phyloP scores from a whole-genome alignment of 768 basidiomycete genomes.

The Russula lepida region DNA sequence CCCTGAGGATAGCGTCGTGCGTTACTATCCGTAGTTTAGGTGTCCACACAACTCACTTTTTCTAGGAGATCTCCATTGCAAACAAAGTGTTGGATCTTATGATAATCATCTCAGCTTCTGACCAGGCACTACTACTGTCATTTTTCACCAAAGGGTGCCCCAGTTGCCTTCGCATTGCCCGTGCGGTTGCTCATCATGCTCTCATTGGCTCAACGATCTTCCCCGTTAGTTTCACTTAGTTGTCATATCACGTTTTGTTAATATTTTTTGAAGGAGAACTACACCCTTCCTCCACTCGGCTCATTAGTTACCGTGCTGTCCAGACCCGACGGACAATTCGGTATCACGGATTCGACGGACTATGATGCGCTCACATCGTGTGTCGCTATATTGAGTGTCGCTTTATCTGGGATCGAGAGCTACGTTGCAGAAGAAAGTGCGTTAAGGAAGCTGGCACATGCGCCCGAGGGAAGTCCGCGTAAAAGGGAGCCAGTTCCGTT shows the following conservation, averaged over 20 bases:
- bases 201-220: constrained; percentile 29
- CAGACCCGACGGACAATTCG: constrained; percentile 33
- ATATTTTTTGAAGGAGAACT: constrained; percentile 24
- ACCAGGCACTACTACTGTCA: constrained; percentile 43
- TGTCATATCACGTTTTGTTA: not conserved
- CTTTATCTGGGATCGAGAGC: constrained; percentile 47
- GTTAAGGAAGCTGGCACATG: constrained; percentile 2
- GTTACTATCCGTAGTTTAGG: not conserved
- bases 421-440: constrained; percentile 44
- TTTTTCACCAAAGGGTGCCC: constrained; percentile 45
- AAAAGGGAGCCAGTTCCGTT: constrained; percentile 37
- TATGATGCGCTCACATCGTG: constrained; percentile 52
- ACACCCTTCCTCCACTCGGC: constrained; percentile 42
- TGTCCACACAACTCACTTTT: not conserved
- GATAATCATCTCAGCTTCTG: constrained; percentile 35
- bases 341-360: constrained; percentile 32
- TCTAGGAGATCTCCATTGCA: constrained; percentile 42
- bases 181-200: constrained; percentile 46
- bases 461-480: constrained; percentile 22
- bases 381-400: constrained; percentile 49
- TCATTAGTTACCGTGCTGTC: constrained; percentile 44
- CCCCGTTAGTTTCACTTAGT: constrained; percentile 4
- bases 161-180: constrained; percentile 46
- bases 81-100: constrained; percentile 37
- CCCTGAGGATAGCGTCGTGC: constrained; percentile 19